Evolutionary conservation across 75 land plant genomes (phyloP), one percentile per base, ranked within the genome.

Genomic region (Chamaecyparis obtusa): DNA sequence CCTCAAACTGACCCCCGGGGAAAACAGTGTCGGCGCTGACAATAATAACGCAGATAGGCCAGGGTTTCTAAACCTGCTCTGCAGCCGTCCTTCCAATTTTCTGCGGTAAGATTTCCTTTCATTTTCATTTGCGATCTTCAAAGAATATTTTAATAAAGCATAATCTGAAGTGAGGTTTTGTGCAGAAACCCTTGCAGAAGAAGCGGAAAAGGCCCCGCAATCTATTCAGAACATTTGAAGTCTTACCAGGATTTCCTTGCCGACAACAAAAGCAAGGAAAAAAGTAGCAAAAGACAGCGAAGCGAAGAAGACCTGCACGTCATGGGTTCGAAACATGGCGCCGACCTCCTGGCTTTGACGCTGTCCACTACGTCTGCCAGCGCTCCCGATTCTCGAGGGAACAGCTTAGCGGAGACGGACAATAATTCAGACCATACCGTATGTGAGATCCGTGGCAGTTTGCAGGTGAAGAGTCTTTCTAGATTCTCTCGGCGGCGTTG

Each of bases 71-170:
- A 46, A 13, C 51, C 48, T 81, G 14, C 48, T 46, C 33, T 0
- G 49, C 51, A 15, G 44, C 33, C 69, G 81, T 78, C 27, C 83
- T 11, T 46, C 51, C 83, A 81, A n/a, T 81, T 46, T 44, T 46
- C 27, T n/a, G 10, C 32, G 51, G 83, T 81, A 30, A 81, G 83
- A 81, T 81, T 81, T 10, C 14, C 83, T 64, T 64, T 64, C 69
- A 24, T 64, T 6, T 27, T 27, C 69, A 46, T 9, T 74, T 33
- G 3, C 0, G 30, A 67, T 33, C 76, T 74, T 33, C n/a, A n/a
- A 71, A n/a, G 32, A 15, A 56, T 56, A 16, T 56, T 56, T 0
- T 56, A 4, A 16, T 69, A 44, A 9, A 81, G 32, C 8, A 27
- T n/a, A 2, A 81, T 81, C 46, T 81, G 44, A 81, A 81, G 3